A percentile compares a stretch with the other conserved stretches of the same genome.
Conservation (phyloP, 129 eudicot species). For the Rutidosis leptorrhynchoides region DNA sequence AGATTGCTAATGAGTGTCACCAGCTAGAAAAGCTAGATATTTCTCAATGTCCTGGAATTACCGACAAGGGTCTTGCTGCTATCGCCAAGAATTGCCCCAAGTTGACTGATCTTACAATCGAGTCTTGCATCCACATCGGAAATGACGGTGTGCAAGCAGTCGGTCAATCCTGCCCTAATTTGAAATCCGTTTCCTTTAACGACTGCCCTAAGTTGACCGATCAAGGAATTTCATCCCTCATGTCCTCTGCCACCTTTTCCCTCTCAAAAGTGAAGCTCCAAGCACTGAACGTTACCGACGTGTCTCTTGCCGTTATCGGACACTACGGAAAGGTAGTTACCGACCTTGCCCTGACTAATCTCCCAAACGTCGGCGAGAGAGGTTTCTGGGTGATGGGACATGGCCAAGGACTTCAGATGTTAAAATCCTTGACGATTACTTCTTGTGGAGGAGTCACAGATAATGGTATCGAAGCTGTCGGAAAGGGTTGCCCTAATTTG, state of each 20-base stretch:
- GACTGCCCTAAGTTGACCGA: conserved; percentile 65
- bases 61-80: conserved; percentile 62
- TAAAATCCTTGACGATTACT: conserved; percentile 39
- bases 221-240: conserved; percentile 57
- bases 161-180: no score
- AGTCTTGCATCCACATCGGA: no score
- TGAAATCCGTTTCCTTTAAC: conserved; percentile 48
- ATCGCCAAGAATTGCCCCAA: conserved; percentile 67
- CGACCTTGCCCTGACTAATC: conserved; percentile 43
- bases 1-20: conserved; percentile 65
- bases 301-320: conserved; percentile 76
- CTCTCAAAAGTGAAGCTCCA: conserved; percentile 51
- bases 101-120: conserved; percentile 46
- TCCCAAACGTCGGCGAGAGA: conserved; percentile 57
- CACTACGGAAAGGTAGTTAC: conserved; percentile 61
- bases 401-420: conserved; percentile 57
- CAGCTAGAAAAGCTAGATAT: conserved; percentile 69
- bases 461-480: conserved; percentile 73
- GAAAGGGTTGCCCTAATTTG: conserved; percentile 62
- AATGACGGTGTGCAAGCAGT: no score
- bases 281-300: conserved; percentile 51
- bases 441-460: conserved; percentile 71
- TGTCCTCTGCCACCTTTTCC: conserved; percentile 42
- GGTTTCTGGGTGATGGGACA: conserved; percentile 96
- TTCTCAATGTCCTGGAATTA: conserved; percentile 49